These are phyloP conservation scores for Vachellia pachyceras DNA, from an alignment of 306 rosid genomes.

Conservation along the genomic window DNA sequence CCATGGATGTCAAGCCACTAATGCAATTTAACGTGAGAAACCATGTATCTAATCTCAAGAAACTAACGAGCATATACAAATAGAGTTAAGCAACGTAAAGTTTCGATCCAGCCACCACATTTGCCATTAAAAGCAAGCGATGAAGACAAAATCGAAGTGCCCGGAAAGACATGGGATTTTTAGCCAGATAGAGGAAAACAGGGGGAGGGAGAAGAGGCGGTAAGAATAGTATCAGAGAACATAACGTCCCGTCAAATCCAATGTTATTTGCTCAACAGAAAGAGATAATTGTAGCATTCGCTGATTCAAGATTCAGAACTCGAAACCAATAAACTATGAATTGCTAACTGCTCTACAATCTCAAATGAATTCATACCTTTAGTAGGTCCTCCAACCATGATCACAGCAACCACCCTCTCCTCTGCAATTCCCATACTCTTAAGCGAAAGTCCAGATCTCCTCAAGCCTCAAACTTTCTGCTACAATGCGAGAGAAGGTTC, in stretches of 20 bases:
- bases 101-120: background rate
- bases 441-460: conserved; percentile 21
- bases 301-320: conserved; percentile 20
- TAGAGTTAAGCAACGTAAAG: conserved; percentile 3
- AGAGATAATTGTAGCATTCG: conserved; percentile 15
- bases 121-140: background rate
- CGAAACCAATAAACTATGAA: background rate
- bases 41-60: background rate
- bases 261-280: background rate
- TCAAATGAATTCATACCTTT: conserved; percentile 61
- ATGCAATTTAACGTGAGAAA: conserved; percentile 19
- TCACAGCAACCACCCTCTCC: conserved; percentile 86
- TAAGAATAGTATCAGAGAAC: background rate
- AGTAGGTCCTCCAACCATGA: conserved; percentile 99
- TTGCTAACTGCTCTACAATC: conserved; percentile 1
- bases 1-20: background rate
- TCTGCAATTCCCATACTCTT: conserved; percentile 65
- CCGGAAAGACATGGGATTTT: background rate
- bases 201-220: background rate
- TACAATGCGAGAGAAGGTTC: background rate
- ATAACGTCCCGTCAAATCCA: background rate
- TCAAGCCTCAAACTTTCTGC: background rate
- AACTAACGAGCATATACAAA: background rate
- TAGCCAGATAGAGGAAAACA: background rate
- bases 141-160: background rate